Conservation (phyloP, 2,329 filamentous ascomycete species). For the Apiospora arundinis region DNA sequence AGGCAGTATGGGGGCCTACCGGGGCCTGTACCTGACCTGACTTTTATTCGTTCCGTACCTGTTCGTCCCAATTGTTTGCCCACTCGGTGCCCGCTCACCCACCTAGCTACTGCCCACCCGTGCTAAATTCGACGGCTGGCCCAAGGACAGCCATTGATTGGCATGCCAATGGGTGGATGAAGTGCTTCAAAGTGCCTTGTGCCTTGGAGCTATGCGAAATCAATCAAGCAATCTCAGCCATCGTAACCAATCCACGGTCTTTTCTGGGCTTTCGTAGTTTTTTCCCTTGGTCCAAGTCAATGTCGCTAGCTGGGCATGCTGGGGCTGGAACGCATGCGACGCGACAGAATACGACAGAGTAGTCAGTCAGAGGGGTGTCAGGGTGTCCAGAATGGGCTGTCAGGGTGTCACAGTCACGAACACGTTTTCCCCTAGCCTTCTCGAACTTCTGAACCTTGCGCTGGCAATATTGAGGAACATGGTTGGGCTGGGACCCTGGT, state of each 20-base stretch:
- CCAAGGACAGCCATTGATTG: neutral
- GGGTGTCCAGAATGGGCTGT: too few species aligned
- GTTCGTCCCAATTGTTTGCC: neutral
- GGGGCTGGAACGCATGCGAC: neutral
- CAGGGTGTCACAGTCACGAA: neutral
- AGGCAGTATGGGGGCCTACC: too few species aligned
- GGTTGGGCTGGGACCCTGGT: neutral
- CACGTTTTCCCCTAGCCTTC: neutral
- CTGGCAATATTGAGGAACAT: conserved; percentile 7
- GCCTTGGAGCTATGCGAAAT: neutral
- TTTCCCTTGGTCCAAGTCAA: neutral
- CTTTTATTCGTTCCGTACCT: neutral
- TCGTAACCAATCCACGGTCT: conserved; percentile 7
- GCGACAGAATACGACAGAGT: too few species aligned
- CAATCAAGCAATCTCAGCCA: neutral
- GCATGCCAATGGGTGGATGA: neutral
- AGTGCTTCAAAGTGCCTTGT: neutral
- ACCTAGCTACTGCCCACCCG: neutral
- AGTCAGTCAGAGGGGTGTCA: too few species aligned
- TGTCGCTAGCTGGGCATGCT: too few species aligned
- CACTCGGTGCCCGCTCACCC: neutral
- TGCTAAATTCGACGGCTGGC: neutral
- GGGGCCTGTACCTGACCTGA: neutral
- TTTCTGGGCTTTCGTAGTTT: neutral
- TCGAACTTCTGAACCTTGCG: conserved; percentile 10